phyloP scores from a whole-genome alignment of 352 stramenopile genomes.

The Phytophthora vignae region DNA sequence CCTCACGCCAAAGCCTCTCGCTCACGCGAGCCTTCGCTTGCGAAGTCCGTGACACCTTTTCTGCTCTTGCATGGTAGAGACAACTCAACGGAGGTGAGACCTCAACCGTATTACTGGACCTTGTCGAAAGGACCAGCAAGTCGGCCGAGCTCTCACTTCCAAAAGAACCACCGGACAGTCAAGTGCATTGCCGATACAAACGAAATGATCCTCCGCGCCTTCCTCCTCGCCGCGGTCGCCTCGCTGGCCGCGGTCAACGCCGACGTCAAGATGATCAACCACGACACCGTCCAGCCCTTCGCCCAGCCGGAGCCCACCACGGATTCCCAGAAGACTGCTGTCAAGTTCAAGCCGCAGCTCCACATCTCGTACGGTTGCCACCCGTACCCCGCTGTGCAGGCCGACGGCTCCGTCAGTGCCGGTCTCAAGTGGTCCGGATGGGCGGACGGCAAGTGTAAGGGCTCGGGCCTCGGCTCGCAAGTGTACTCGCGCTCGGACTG shows the following conservation, averaged over 20 bases:
- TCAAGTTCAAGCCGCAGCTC: background rate
- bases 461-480: constrained; percentile 27
- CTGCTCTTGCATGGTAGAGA: no score
- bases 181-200: background rate
- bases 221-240: background rate
- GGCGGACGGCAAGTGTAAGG: constrained; percentile 27
- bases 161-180: background rate
- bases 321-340: background rate
- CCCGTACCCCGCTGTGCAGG: constrained; percentile 42
- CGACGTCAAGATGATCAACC: background rate
- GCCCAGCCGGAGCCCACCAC: background rate
- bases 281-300: constrained; percentile 13
- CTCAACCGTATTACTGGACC: background rate
- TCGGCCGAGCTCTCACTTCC: background rate
- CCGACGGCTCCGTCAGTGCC: constrained; percentile 28
- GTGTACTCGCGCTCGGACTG: constrained; percentile 26
- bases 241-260: background rate
- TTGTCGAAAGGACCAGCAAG: background rate
- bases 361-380: constrained; percentile 26
- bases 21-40: no score
- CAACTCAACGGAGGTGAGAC: no score
- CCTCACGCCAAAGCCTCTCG: no score
- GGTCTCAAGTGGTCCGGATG: constrained; percentile 35
- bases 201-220: background rate
- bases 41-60: no score